Base-by-base conservation (phyloP, 495 filamentous ascomycete species). In the Elaphomyces granulatus region DNA sequence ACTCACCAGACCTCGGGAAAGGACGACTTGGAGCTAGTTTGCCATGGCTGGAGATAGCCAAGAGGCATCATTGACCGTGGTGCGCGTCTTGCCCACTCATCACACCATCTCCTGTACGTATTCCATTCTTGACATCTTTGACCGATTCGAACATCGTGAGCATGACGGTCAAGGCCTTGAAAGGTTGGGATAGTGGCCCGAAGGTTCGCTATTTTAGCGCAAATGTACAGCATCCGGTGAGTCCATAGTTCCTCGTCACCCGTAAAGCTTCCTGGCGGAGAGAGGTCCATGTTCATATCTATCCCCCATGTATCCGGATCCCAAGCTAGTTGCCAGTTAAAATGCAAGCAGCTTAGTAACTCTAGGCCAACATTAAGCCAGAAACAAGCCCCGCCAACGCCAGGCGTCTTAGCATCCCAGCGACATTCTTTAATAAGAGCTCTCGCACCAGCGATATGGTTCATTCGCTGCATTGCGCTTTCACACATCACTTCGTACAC, bases 281-380 rank as follows among this genome's bases (percentile, higher is more conserved):
- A 59, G 17, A 60, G 60, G 12, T 55, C 57, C 45, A 90, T 80
- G 41, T 84, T 71, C 72, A 95, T 79, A 48, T 95, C 81, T 30
- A 96, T 58, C 2, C 81, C 81, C 90, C 90, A 96, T 4, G 81
- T 74, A 54, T 94, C 86, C 2, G 88, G 87, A 32, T 94, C 74
- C 87, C 87, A 96, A 1, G 86, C 77, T 2, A 87, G 71, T 43
- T 79, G 72, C 83, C 85, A 93, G 56, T 85, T 85, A 56, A 86
- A 83, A 43, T 82, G 76, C 15, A 96, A 60, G 57, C 87, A 94
- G 45, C 74, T 83, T 16, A 95, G 68, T 9, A 96, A 61, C 53
- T 98, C 90, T 75, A 93, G 81, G 12, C 80, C 77, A 10, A 92
- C 75, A 49, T 92, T 95, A 14, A 94, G 59, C 87, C 88, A 95